Base-by-base conservation (phyloP, 257 asterid genomes). In the Primulina tabacum region DNA sequence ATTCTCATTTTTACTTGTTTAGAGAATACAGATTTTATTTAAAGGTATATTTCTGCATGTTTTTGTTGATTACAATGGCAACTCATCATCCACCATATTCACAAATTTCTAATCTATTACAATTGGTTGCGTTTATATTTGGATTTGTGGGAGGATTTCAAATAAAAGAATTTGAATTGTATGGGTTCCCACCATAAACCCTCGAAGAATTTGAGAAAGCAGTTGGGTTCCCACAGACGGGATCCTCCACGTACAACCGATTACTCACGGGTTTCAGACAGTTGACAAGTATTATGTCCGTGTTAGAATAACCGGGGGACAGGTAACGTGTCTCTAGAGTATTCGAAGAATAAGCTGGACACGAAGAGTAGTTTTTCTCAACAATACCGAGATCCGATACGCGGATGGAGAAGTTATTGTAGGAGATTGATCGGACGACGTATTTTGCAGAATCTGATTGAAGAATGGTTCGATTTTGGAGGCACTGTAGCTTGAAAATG, bases 401-500 rank as follows among this genome's bases (percentile, higher is more conserved):
- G 1, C 91, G 80, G 1, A 85, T 77, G 6, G 91, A 60, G 81
- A 53, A 89, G 72, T 78, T 79, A n/a, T 14, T 40, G 62, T 86
- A 86, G 38, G 59, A 69, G 75, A 89, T 85, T 17, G 79, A 64
- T 56, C 71, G 76, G 3, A 89, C 88, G 28, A 56, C 21, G 88
- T 72, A 89, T 20, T 30, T 60, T 58, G 77, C 74, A 1, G 82
- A 58, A 0, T 57, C n/a, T 5, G 76, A 66, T 61, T 50, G 67
- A 10, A 83, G 32, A 4, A 70, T 29, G 29, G 88, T 57, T 20
- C 29, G 85, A 21, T 86, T 79, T 72, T 80, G 56, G 63, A 24
- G 71, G 79, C 96, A 89, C 5, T 83, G 88, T 24, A 89, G 89
- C 9, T 65, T 57, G 64, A 67, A 89, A 12, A 65, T 20, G 7